phyloP scores from a whole-genome alignment of 352 stramenopile species.

The Pythium aphanidermatum region DNA sequence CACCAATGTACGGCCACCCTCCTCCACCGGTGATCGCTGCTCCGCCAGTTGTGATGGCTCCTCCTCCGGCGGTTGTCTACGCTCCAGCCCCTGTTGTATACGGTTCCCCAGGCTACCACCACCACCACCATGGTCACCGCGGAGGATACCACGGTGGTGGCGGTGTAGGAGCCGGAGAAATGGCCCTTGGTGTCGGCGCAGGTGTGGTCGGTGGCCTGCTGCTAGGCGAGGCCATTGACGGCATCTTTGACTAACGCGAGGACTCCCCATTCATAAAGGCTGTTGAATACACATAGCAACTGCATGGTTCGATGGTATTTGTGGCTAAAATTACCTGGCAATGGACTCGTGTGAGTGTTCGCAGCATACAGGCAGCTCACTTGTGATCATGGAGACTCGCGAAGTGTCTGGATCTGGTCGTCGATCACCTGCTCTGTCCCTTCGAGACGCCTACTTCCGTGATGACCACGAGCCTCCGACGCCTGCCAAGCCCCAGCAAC shows the following conservation, averaged over 20 bases:
- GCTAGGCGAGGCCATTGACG: slow-evolving; percentile 61
- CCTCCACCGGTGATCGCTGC: slow-evolving; percentile 12
- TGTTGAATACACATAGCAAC: too few relatives aligned
- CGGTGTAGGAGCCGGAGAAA: slow-evolving; percentile 23
- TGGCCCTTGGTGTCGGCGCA: slow-evolving; percentile 67
- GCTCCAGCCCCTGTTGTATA: slow-evolving; percentile 10
- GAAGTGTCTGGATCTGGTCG: too few relatives aligned
- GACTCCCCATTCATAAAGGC: too few relatives aligned
- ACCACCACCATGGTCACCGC: slow-evolving; percentile 15
- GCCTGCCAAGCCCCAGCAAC: slow-evolving; percentile 6
- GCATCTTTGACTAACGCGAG: slow-evolving; percentile 35
- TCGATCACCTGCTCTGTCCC: too few relatives aligned
- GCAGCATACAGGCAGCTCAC: not conserved
- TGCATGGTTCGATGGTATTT: too few relatives aligned
- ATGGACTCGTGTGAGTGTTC: slow-evolving; percentile 9
- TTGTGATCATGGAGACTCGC: not conserved
- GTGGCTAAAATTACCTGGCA: too few relatives aligned
- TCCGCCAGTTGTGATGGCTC: slow-evolving; percentile 24
- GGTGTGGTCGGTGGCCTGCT: slow-evolving; percentile 71
- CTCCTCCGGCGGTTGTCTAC: slow-evolving; percentile 18
- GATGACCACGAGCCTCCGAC: slow-evolving; percentile 9
- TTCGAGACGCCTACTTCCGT: slow-evolving; percentile 4
- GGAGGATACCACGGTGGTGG: slow-evolving; percentile 14
- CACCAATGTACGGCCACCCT: slow-evolving; percentile 1
- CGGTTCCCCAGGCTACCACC: slow-evolving; percentile 17